These are phyloP conservation scores for Globisporangium echinulatum DNA, from an alignment of 352 stramenopile species.

Conservation along the genomic window DNA sequence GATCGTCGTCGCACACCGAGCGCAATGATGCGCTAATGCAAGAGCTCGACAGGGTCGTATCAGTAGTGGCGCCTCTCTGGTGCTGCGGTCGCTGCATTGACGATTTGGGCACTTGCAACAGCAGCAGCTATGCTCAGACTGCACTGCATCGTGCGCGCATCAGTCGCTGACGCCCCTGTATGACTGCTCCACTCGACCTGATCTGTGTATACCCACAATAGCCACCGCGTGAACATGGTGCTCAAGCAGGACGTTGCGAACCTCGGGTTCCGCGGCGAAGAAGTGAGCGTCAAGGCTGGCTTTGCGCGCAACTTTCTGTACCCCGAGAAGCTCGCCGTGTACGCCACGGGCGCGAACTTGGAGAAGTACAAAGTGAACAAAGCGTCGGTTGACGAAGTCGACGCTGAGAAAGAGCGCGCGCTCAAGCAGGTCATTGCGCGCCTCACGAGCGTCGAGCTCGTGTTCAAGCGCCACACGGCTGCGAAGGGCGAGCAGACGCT, in stretches of 20 bases:
- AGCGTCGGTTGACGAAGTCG: constrained; percentile 16
- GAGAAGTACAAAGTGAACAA: constrained; percentile 75
- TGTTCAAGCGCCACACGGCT: constrained; percentile 79
- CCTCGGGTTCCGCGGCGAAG: constrained; percentile 86
- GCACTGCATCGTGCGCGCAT: not conserved
- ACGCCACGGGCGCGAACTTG: constrained; percentile 89
- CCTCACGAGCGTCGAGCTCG: constrained; percentile 51
- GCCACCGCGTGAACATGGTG: constrained; percentile 81
- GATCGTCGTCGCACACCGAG: not conserved
- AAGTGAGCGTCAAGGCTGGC: constrained; percentile 90
- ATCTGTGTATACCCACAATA: constrained; percentile 9
- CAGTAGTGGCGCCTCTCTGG: too few relatives aligned
- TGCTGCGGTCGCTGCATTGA: too few relatives aligned
- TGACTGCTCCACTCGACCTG: not conserved
- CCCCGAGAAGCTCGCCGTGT: constrained; percentile 91
- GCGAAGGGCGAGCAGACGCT: constrained; percentile 52
- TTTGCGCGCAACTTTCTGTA: constrained; percentile 94
- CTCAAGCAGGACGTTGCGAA: constrained; percentile 81
- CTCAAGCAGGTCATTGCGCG: constrained; percentile 57
- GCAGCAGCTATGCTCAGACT: not conserved
- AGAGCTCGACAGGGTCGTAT: not conserved
- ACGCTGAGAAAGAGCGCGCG: constrained; percentile 14
- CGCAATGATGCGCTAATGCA: not conserved
- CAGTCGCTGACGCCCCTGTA: not conserved
- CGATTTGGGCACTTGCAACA: not conserved